Base-by-base conservation (phyloP, 2,329 filamentous ascomycete species). In the Fusarium metavorans region DNA sequence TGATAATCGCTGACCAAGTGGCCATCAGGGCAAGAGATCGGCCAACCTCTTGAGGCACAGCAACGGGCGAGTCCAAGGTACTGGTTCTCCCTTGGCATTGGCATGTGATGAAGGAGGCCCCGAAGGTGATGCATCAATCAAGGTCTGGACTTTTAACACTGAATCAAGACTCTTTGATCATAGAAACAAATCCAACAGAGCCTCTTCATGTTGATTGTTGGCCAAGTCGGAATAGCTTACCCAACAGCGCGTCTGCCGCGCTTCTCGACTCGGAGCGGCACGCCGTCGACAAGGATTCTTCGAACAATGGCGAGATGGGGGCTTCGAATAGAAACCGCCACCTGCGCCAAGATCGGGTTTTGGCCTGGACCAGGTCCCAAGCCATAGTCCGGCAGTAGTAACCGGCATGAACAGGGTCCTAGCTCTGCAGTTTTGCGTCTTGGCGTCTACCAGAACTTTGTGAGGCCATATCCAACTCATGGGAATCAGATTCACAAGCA, bases 1-100 rank as follows among this genome's bases (percentile, higher is more conserved):
- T 69, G 68, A 70, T 69, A 69, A 52, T 52, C 48, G 48, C 48
- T 52, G 48, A 8, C 48, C 48, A 69, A 62, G 30, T 30, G 18
- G 18, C 8, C 25, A 59, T 48, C 58, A 58, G 25, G 43, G 61
- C 39, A 25, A 48, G 39, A 64, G 65, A 68, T 64, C 50, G 32
- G 35, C 57, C 13, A 23, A 45, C 59, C 34, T n/a, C 27, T 41
- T 43, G 58, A 27, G 65, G 65, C 59, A 63, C 62, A 69, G 68
- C 35, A 50, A 39, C 39, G 50, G n/a, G 20, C 43, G 32, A 37
- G 10, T 13, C 34, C 18, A 37, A 41, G 5, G 27, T 18, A 20
- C 11, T 35, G 41, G 35, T 34, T 27, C 16, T 50, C 57, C 41
- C 35, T 34, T 11, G 25, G 41, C 13, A 32, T 25, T 16, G 34